Base-by-base conservation (phyloP, 768 basidiomycete species). In the Kwoniella newhampshirensis region DNA sequence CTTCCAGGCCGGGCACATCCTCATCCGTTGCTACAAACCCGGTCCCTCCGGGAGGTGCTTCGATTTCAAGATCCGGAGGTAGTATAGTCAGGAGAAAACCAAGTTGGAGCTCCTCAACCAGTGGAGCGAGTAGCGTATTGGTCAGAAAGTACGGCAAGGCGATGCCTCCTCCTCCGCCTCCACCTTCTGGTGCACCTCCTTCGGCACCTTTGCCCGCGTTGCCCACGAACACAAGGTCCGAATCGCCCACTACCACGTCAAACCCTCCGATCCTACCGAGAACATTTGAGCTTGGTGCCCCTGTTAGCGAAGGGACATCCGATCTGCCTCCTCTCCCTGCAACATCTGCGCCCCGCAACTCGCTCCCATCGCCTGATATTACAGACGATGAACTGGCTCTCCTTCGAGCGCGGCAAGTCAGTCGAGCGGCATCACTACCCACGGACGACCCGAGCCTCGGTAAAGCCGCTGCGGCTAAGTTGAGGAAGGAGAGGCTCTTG, bases 401-500 rank as follows among this genome's bases (percentile, higher is more conserved):
- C n/a, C 30, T 49, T 2, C 47, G 30, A n/a, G 47, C 47, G 27
- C 15, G 47, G 30, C 47, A 49, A 25, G 6, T 12, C 4, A 32
- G 27, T 21, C 47, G 47, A 36, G 27, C 47, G 20, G 17, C 47
- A 4, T 49, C 47, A 3, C 32, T 49, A 8, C 40, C 40, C 17
- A 23, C 40, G 17, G 6, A 6, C 40, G 40, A 42, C 40, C 13
- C 32, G 32, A 23, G 40, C 37, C 20, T 20, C 12, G 50, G 20
- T 35, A 51, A 41, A 27, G 27, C 20, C 21, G 50, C 50, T 17
- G 50, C 50, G 18, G 7, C 11, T 26, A 48, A 56, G 27, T 40
- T 20, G 17, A 51, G 42, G 26, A 58, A 58, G 17, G 49, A 58
- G 37, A 15, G 43, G 7, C 36, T 58, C 20, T 13, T 36, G 28